phyloP scores from a whole-genome alignment of 495 filamentous ascomycete species.

The Podospora australis region DNA sequence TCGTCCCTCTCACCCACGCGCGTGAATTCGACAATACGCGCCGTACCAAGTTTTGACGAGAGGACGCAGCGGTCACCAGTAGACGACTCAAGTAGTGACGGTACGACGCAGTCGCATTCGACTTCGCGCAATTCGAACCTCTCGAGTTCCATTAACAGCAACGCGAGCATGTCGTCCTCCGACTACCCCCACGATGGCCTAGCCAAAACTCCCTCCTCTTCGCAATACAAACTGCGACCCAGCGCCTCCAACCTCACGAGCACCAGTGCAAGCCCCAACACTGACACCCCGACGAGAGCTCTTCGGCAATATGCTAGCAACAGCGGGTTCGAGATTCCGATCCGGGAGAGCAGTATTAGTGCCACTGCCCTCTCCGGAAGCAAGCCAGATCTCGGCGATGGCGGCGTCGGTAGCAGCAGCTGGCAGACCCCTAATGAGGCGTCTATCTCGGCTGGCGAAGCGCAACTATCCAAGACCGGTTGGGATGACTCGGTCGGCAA shows the following conservation, averaged over 20 bases:
- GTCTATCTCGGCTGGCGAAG: conserved; percentile 14
- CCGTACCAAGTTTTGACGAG: conserved; percentile 39
- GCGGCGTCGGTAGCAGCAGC: conserved; percentile 28
- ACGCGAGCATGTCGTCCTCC: conserved; percentile 33
- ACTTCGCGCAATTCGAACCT: conserved; percentile 38
- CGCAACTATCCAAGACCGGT: conserved; percentile 16
- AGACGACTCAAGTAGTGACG: conserved; percentile 27
- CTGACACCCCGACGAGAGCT: not conserved
- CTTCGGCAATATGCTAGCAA: not conserved
- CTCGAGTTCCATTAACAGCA: conserved; percentile 43
- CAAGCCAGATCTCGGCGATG: conserved; percentile 6
- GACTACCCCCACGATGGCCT: conserved; percentile 19
- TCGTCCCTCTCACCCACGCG: conserved; percentile 13
- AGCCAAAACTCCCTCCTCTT: conserved; percentile 12
- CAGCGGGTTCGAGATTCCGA: conserved; percentile 15
- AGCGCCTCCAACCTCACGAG: conserved; percentile 12
- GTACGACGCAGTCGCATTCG: conserved; percentile 24
- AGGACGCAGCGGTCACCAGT: conserved; percentile 17
- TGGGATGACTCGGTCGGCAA: conserved; percentile 76
- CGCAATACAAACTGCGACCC: conserved; percentile 22
- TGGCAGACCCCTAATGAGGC: conserved; percentile 3
- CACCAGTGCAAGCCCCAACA: not conserved
- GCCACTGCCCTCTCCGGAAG: conserved; percentile 4
- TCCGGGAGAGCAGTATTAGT: conserved; percentile 23
- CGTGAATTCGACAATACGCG: conserved; percentile 41